Evolutionary conservation across 192 early-diverging fungal species (phyloP), one percentile per base, ranked within the genome.

Genomic region (Dispira simplex): DNA sequence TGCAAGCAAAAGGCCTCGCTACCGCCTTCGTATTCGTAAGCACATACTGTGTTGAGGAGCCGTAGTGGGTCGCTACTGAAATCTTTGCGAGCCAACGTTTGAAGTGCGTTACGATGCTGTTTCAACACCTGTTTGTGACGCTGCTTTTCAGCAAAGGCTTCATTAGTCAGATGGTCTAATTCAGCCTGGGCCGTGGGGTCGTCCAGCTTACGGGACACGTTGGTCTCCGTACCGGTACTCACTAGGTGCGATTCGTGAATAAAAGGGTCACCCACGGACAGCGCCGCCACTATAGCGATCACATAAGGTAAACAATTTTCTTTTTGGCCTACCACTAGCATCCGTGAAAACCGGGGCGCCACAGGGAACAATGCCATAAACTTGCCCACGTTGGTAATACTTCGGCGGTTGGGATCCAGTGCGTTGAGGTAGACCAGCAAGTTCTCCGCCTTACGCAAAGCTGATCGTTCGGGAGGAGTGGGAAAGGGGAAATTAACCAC

Each of bases 401-500:
- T 78, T 10, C 82, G 70, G 27, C 77, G 88, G 48, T 66, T 75
- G 48, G 72, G 67, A 49, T 86, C 82, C 21, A 94, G 68, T 9
- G 92, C 92, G 27, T 78, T 88, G 25, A 97, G 70, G 70, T 90
- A 85, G 11, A 76, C 70, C 68, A 97, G 73, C 60, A 88, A 64
- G 46, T 84, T 85, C 72, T 98, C 93, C 10, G 94, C 91, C 46
- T 86, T 78, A 13, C 68, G 67, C 63, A 99, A 75, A 45, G 85
- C 83, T 2, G 82, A 68, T 8, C 78, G 70, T 44, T 80, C 81
- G 43, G 97, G 97, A 43, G 93, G 89, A 11, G 95, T 98, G 8
- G 95, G 95, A 76, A 98, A 99, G 39, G 97, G 97, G 71, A 99
- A 99, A 66, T 91, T 91, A 65, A 84, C 75, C 10, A 99, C 93